A percentile compares a stretch with the other conserved stretches of the same genome.
Conservation (phyloP, 2,329 filamentous ascomycete genomes). For the Periconia macrospinosa region DNA sequence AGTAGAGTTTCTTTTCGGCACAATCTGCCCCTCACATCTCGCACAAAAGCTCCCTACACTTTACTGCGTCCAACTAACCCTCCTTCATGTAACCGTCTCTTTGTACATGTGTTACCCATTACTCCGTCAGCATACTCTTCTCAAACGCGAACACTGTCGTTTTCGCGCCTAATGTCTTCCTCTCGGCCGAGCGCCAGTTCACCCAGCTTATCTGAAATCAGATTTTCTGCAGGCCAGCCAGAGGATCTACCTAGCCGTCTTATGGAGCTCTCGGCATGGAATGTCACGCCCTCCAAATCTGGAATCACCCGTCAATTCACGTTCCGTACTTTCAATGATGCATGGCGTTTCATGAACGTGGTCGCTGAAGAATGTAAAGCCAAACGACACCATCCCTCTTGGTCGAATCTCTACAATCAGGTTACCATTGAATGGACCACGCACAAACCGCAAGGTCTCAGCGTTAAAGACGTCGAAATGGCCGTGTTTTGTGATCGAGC, state of each 20-base stretch:
- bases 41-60: background rate
- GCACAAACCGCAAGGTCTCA: conserved; percentile 37
- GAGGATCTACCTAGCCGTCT: conserved; percentile 28
- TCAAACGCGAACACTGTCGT: background rate
- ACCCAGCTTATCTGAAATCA: conserved; percentile 11
- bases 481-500: conserved; percentile 37
- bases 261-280: conserved; percentile 27
- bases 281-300: conserved; percentile 22
- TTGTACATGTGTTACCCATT: background rate
- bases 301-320: conserved; percentile 30
- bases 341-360: conserved; percentile 37
- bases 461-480: conserved; percentile 40
- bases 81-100: background rate
- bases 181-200: background rate
- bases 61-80: background rate
- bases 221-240: conserved; percentile 33
- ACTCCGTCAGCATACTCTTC: background rate
- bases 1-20: no score
- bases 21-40: background rate
- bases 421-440: conserved; percentile 41
- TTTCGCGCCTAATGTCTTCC: background rate
- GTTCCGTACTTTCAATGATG: conserved; percentile 33
- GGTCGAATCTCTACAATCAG: conserved; percentile 38
- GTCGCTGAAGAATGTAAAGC: conserved; percentile 38
- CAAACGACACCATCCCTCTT: conserved; percentile 37